Percentiles rank a stretch among this genome's conserved stretches.
Evolutionary conservation across 371 early-diverging fungal genomes (phyloP).

Genomic region (Apophysomyces variabilis): DNA sequence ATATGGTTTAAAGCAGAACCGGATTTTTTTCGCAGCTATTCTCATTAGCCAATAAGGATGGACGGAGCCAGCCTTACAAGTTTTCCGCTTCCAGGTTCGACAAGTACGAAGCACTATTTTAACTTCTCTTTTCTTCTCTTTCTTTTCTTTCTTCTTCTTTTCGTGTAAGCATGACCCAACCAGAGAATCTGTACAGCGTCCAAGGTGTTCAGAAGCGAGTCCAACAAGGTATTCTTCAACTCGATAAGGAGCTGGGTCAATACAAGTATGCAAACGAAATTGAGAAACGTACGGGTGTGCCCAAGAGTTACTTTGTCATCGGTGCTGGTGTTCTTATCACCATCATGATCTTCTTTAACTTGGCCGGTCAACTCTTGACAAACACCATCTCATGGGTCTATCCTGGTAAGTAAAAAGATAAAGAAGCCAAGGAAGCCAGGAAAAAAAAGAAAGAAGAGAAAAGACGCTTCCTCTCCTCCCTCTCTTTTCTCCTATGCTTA

Average conservation of each 20-base stretch:
- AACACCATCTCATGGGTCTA: constrained; percentile 88
- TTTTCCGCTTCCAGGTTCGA: no score
- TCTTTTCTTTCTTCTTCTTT: no score
- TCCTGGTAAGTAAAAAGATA: constrained; percentile 58
- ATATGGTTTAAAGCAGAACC: no score
- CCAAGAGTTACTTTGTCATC: constrained; percentile 81
- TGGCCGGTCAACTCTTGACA: constrained; percentile 81
- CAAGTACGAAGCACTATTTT: no score
- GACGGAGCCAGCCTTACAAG: no score
- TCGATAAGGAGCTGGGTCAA: constrained; percentile 79
- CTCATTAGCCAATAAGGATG: no score
- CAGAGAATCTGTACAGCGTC: constrained; percentile 23
- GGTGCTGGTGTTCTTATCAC: constrained; percentile 63
- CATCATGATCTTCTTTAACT: constrained; percentile 87
- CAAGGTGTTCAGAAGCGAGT: constrained; percentile 26
- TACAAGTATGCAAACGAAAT: constrained; percentile 64
- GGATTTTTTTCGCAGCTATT: no score
- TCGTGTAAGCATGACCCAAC: no score
- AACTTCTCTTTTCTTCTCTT: no score
- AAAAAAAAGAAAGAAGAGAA: no score
- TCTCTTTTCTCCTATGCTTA: no score
- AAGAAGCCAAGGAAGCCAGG: neutral
- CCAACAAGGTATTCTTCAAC: constrained; percentile 39
- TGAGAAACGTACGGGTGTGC: constrained; percentile 75
- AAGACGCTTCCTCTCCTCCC: no score